phyloP scores from a whole-genome alignment of 192 early-diverging fungal genomes.

The Entomortierella lignicola region DNA sequence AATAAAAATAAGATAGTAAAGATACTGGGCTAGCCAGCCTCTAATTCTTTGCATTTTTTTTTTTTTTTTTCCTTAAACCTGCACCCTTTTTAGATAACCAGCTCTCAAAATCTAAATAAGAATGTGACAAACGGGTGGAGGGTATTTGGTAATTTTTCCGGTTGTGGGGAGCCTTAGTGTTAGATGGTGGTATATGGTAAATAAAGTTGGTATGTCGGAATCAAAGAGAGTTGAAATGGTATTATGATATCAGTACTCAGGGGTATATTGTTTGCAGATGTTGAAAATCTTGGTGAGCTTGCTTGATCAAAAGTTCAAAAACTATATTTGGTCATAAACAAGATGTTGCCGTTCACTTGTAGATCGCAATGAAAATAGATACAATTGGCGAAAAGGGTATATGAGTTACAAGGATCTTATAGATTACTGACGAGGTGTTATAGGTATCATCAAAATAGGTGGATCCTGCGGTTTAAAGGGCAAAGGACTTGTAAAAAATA shows the following conservation, averaged over 20 bases:
- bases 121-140: background rate
- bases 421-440: no score
- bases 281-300: background rate
- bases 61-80: slow-evolving; percentile 1
- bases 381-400: no score
- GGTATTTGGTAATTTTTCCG: background rate
- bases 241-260: no score
- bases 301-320: no score
- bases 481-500: no score
- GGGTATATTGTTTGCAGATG: background rate
- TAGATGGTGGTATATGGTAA: background rate
- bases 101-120: background rate
- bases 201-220: background rate
- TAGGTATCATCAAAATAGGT: no score
- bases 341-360: no score
- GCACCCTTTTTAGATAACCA: slow-evolving; percentile 5
- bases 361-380: no score
- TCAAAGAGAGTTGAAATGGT: background rate
- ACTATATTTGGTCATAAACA: no score
- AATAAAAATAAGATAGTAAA: slow-evolving; percentile 25
- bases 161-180: no score
- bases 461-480: no score
- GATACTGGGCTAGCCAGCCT: slow-evolving; percentile 6
- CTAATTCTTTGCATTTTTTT: slow-evolving; percentile 15
- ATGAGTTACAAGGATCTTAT: no score